Evolutionary conservation across 139 green algal genomes (phyloP).

Genomic region (Coelastrella sp.): DNA sequence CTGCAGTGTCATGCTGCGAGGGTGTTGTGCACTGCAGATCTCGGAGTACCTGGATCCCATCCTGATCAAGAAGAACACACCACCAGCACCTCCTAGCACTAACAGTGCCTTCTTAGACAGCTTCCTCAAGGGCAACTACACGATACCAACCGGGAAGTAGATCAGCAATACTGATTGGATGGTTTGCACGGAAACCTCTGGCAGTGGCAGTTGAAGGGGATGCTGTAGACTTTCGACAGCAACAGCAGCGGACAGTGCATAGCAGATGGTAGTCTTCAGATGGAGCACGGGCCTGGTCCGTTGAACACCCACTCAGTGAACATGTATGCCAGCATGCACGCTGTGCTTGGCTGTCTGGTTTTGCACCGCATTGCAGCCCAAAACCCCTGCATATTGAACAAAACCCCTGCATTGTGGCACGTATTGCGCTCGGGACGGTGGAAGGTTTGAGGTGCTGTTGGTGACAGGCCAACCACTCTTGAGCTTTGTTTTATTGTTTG

Average conservation of each 20-base stretch:
- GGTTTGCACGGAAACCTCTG: not conserved
- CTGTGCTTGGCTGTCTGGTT: no score
- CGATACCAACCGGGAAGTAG: constrained; percentile 38
- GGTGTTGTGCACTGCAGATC: constrained; percentile 40
- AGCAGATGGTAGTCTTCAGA: not conserved
- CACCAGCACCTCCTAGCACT: not conserved
- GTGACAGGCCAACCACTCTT: no score
- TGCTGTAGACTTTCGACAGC: not conserved
- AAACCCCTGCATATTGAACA: no score
- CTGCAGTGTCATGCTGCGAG: not conserved
- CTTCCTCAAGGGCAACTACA: constrained; percentile 45
- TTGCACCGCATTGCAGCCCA: no score
- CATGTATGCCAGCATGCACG: no score
- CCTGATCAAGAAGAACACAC: not conserved
- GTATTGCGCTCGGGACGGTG: no score
- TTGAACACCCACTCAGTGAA: no score
- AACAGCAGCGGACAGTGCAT: not conserved
- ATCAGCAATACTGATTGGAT: not conserved
- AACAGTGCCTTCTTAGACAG: constrained; percentile 39
- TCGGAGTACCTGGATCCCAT: constrained; percentile 64
- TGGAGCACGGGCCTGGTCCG: no score
- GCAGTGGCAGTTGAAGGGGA: not conserved
- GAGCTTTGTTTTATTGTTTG: no score
- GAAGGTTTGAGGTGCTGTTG: no score
- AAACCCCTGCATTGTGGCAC: no score